Percentiles rank a stretch among this genome's conserved stretches.
These are phyloP conservation scores for Microcera coccophila DNA, from an alignment of 2,329 filamentous ascomycete genomes.

Conservation along the genomic window DNA sequence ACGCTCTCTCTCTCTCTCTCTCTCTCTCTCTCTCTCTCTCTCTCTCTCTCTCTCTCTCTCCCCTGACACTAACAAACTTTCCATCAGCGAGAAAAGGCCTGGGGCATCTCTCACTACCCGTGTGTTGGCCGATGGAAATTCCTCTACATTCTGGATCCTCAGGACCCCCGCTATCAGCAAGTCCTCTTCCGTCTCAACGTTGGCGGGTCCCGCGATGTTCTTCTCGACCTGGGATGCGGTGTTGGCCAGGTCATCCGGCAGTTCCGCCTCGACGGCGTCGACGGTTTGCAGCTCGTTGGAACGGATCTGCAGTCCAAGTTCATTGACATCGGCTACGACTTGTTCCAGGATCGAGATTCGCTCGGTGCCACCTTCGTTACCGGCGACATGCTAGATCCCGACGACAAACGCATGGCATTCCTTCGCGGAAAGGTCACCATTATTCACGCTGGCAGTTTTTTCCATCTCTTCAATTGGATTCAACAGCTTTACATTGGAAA, in stretches of 20 bases:
- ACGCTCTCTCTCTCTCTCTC: neutral
- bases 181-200: slow-evolving; percentile 41
- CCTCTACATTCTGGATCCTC: slow-evolving; percentile 39
- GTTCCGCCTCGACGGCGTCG: slow-evolving; percentile 47
- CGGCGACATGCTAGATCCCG: slow-evolving; percentile 47
- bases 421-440: slow-evolving; percentile 43
- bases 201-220: slow-evolving; percentile 35
- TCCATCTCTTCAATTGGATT: slow-evolving; percentile 47
- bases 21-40: neutral
- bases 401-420: slow-evolving; percentile 32
- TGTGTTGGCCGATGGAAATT: slow-evolving; percentile 51
- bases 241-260: slow-evolving; percentile 50
- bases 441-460: slow-evolving; percentile 48
- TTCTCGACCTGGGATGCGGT: slow-evolving; percentile 50
- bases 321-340: slow-evolving; percentile 56
- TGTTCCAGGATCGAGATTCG: slow-evolving; percentile 56
- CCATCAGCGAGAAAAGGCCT: slow-evolving; percentile 43
- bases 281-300: slow-evolving; percentile 46
- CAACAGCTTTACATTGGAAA: slow-evolving; percentile 44
- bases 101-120: slow-evolving; percentile 42
- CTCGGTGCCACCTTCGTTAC: slow-evolving; percentile 47
- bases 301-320: slow-evolving; percentile 48
- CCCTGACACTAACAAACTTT: slow-evolving; percentile 8
- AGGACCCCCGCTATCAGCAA: slow-evolving; percentile 41
- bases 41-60: neutral